A percentile compares a stretch with the other conserved stretches of the same genome.
Evolutionary conservation across 129 eudicot species (phyloP).

Genomic region (Flaveria robusta): DNA sequence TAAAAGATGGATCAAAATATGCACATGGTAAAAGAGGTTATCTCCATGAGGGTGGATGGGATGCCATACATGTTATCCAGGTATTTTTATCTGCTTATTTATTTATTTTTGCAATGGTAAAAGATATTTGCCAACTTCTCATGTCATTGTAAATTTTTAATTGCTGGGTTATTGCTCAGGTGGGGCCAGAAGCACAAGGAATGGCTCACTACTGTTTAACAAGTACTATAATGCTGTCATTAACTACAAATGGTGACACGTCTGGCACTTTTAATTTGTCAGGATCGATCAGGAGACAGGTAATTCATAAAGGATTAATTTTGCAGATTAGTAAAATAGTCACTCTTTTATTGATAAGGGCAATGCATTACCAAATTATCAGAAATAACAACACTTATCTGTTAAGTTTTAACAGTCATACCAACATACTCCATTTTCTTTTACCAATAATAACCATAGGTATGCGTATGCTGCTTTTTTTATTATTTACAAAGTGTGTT

Average conservation of each 20-base stretch:
- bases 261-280: conserved; percentile 88
- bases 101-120: neutral
- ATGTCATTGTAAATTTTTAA: neutral
- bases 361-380: neutral
- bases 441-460: neutral
- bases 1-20: conserved; percentile 79
- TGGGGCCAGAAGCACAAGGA: conserved; percentile 84
- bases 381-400: neutral
- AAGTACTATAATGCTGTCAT: conserved; percentile 88
- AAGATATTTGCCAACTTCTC: neutral
- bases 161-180: conserved; percentile 43
- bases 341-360: neutral
- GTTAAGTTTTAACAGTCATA: neutral
- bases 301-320: conserved; percentile 24
- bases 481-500: neutral
- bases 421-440: neutral
- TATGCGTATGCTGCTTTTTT: neutral
- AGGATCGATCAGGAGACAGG: conserved; percentile 99
- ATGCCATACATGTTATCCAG: conserved; percentile 97
- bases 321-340: no score
- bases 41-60: conserved; percentile 96
- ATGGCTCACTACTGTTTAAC: conserved; percentile 80
- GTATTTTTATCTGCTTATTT: conserved; percentile 34
- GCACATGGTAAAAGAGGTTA: conserved; percentile 94
- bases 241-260: conserved; percentile 78